A percentile compares a stretch with the other conserved stretches of the same genome.
Evolutionary conservation across 2,329 filamentous ascomycete species (phyloP).

Genomic region (Dothistroma pini): DNA sequence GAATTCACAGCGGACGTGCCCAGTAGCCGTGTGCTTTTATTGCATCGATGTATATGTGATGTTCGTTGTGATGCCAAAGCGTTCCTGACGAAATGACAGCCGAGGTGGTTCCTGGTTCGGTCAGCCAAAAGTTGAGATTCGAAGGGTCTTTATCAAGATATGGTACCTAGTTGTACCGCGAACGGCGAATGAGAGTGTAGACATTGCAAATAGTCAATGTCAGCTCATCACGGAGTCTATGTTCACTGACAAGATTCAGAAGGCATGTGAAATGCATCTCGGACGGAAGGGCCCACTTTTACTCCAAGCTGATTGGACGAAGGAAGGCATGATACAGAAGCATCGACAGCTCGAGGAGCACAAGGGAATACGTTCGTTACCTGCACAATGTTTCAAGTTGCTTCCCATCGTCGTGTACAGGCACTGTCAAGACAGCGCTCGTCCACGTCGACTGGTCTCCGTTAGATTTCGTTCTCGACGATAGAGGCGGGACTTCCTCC

Average conservation of each 20-base stretch:
- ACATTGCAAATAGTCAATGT: not conserved
- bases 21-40: not conserved
- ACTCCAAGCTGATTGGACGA: not conserved
- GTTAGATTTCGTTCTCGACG: too few species aligned
- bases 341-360: not conserved
- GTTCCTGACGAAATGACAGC: not conserved
- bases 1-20: not conserved
- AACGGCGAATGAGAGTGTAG: not conserved
- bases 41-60: not conserved
- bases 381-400: too few species aligned
- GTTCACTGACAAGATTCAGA: not conserved
- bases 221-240: not conserved
- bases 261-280: not conserved
- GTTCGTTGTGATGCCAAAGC: not conserved
- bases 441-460: too few species aligned
- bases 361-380: too few species aligned
- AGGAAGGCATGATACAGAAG: not conserved
- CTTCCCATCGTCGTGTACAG: not conserved
- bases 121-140: not conserved
- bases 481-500: too few species aligned
- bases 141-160: not conserved
- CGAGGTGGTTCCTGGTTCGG: conserved; percentile 6
- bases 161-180: not conserved
- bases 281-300: not conserved
- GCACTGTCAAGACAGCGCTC: not conserved